phyloP scores from a whole-genome alignment of 345 rosid species.

The Hibiscus trionum region DNA sequence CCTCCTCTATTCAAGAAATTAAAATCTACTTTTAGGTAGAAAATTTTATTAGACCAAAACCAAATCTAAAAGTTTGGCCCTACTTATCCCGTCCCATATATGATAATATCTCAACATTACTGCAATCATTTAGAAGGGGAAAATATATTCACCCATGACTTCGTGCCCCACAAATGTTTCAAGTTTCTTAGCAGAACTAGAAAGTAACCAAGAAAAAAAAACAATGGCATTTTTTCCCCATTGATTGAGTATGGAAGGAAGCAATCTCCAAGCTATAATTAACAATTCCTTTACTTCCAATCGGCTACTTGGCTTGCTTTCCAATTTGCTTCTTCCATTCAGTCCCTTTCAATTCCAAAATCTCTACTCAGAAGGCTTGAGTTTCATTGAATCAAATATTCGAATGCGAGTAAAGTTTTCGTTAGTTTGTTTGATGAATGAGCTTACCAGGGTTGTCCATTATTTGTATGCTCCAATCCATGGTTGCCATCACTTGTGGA shows the following conservation, averaged over 20 bases:
- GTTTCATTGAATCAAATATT: not conserved
- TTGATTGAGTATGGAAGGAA: not conserved
- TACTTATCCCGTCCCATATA: not conserved
- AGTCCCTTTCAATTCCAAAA: too few relatives aligned
- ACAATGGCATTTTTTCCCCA: conserved; percentile 14
- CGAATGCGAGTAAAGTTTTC: not conserved
- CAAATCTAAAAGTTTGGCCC: not conserved
- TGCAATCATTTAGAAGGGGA: not conserved
- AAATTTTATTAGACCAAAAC: not conserved
- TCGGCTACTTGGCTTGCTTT: too few relatives aligned
- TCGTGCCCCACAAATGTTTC: not conserved
- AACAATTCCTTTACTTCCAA: too few relatives aligned
- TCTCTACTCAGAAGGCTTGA: not conserved
- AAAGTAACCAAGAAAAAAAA: conserved; percentile 2
- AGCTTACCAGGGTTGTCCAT: conserved; percentile 30
- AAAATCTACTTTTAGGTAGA: not conserved
- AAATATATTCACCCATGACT: not conserved
- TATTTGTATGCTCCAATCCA: conserved; percentile 61
- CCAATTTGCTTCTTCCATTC: too few relatives aligned
- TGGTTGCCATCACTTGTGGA: conserved; percentile 67
- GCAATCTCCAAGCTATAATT: too few relatives aligned
- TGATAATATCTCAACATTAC: not conserved
- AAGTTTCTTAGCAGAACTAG: conserved; percentile 7
- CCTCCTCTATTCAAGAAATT: not conserved
- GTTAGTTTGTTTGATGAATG: conserved; percentile 17